These are phyloP conservation scores for Crotalaria pallida DNA, from an alignment of 306 rosid species.

Conservation along the genomic window DNA sequence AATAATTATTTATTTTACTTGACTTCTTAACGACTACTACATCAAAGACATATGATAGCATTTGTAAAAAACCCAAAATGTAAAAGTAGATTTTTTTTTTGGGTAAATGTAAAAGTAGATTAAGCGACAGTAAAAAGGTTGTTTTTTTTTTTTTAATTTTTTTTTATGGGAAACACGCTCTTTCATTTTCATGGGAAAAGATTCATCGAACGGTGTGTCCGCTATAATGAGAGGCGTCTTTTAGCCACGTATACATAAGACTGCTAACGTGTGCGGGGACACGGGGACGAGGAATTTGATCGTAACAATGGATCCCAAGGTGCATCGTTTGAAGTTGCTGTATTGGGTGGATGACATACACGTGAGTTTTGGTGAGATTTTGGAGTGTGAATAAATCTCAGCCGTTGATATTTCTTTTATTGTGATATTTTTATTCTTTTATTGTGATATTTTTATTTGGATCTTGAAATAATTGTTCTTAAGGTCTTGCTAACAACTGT, in stretches of 20 bases:
- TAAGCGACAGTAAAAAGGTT: too few relatives aligned
- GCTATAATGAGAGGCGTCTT: background rate
- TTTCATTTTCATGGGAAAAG: background rate
- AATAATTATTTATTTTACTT: too few relatives aligned
- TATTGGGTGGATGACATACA: slow-evolving; percentile 22
- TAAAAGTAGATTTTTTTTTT: too few relatives aligned
- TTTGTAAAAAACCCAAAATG: too few relatives aligned
- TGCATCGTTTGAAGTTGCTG: background rate
- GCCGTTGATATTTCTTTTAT: too few relatives aligned
- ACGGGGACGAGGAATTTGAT: slow-evolving; percentile 10
- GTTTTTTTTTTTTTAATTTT: background rate
- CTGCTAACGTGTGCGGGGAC: background rate
- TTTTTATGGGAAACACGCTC: slow-evolving; percentile 4
- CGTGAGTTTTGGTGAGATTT: slow-evolving; percentile 16
- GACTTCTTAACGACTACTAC: too few relatives aligned
- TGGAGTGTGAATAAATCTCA: background rate
- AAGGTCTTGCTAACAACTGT: too few relatives aligned
- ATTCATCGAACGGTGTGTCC: background rate
- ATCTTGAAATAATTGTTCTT: background rate
- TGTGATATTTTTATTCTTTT: too few relatives aligned
- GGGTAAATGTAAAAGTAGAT: too few relatives aligned
- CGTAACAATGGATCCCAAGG: slow-evolving; percentile 24
- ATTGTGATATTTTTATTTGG: background rate
- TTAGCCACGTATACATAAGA: background rate
- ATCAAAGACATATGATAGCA: too few relatives aligned